Evolutionary conservation across 257 asterid genomes (phyloP).

Genomic region (Echium plantagineum): DNA sequence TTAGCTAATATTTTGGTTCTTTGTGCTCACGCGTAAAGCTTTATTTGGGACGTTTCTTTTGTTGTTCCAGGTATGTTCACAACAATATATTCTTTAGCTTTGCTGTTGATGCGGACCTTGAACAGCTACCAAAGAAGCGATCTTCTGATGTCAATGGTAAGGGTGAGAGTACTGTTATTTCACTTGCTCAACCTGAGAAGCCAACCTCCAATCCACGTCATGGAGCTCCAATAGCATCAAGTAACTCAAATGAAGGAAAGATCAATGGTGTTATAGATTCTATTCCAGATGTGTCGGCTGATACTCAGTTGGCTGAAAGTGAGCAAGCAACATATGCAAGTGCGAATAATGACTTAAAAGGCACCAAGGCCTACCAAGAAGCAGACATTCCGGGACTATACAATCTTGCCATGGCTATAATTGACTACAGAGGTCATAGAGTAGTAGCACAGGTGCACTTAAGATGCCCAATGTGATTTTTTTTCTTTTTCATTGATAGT

Average conservation of each 20-base stretch:
- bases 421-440: slow-evolving; percentile 96
- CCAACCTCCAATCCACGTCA: slow-evolving; percentile 21
- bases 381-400: slow-evolving; percentile 85
- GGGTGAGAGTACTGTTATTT: slow-evolving; percentile 25
- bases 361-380: slow-evolving; percentile 97
- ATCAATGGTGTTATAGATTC: slow-evolving; percentile 24
- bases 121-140: slow-evolving; percentile 46
- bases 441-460: slow-evolving; percentile 82
- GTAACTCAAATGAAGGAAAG: slow-evolving; percentile 26
- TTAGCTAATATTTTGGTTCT: background rate
- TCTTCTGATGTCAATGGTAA: slow-evolving; percentile 35
- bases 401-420: slow-evolving; percentile 93
- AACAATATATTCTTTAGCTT: slow-evolving; percentile 95
- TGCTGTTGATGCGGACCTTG: slow-evolving; percentile 82
- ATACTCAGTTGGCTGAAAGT: slow-evolving; percentile 74
- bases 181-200: slow-evolving; percentile 27
- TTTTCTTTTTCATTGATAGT: background rate
- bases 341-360: slow-evolving; percentile 92
- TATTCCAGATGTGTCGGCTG: slow-evolving; percentile 43
- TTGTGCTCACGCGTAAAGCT: background rate
- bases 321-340: slow-evolving; percentile 99
- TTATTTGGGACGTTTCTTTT: slow-evolving; percentile 8
- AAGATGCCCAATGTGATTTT: background rate
- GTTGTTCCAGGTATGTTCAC: slow-evolving; percentile 72
- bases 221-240: slow-evolving; percentile 21